Evolutionary conservation across 1,139 yeast species (phyloP).

Genomic region (Blastobotrys petasosporus): DNA sequence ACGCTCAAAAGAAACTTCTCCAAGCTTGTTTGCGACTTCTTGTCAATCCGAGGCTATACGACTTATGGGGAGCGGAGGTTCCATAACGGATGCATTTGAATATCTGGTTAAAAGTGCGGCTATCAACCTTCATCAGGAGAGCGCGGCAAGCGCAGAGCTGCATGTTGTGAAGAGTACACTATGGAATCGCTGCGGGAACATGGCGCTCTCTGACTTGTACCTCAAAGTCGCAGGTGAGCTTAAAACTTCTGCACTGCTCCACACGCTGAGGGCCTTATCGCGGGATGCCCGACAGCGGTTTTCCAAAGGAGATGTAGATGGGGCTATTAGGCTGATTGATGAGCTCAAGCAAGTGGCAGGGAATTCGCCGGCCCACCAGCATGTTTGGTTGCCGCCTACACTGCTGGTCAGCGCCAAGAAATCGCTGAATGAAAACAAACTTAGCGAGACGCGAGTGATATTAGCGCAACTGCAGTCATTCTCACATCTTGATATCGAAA

Average conservation of each 20-base stretch:
- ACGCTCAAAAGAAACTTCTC: conserved; percentile 50
- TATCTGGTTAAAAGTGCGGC: conserved; percentile 50
- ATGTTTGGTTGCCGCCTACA: conserved; percentile 23
- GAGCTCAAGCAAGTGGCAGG: conserved; percentile 11
- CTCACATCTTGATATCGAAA: conserved; percentile 12
- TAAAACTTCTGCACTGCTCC: conserved; percentile 11
- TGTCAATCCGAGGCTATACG: conserved; percentile 56
- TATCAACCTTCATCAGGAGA: conserved; percentile 41
- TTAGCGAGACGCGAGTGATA: conserved; percentile 17
- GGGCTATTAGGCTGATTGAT: conserved; percentile 17
- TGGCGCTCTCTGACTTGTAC: conserved; percentile 19
- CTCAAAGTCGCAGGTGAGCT: conserved; percentile 15
- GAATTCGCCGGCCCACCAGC: conserved; percentile 19
- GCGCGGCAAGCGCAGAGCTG: conserved; percentile 25
- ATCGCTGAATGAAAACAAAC: conserved; percentile 16
- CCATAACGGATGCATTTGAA: conserved; percentile 44
- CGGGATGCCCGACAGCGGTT: conserved; percentile 18
- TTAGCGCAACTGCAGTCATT: conserved; percentile 18
- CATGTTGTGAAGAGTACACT: conserved; percentile 27
- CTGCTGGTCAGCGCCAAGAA: conserved; percentile 17
- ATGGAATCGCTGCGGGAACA: conserved; percentile 27
- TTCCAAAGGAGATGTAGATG: conserved; percentile 18
- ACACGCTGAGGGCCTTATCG: conserved; percentile 16
- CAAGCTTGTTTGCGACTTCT: conserved; percentile 49
- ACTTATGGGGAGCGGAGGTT: conserved; percentile 46